A percentile compares a stretch with the other conserved stretches of the same genome.
These are phyloP conservation scores for Bryum argenteum DNA, from an alignment of 225 moss, liverwort and hornwort species.

Conservation along the genomic window DNA sequence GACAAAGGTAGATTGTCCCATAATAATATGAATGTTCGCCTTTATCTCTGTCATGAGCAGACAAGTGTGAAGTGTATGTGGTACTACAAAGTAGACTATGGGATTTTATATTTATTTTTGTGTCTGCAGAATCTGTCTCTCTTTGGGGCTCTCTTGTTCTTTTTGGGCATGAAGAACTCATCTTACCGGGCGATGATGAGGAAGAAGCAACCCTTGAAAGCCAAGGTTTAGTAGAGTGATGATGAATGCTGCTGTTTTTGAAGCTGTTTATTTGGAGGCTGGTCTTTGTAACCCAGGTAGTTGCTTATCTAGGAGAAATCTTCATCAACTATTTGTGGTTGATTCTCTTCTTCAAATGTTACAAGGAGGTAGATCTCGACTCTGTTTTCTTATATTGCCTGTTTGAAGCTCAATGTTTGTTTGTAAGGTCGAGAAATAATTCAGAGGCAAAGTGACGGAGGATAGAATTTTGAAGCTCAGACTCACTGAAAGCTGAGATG, in stretches of 20 bases:
- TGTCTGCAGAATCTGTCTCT: conserved; percentile 80
- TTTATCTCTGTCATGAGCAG: not conserved
- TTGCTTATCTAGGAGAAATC: no score
- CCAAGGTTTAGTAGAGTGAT: conserved; percentile 54
- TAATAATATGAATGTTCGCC: not conserved
- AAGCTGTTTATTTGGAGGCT: no score
- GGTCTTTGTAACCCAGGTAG: no score
- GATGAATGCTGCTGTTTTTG: not conserved
- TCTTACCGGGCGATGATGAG: conserved; percentile 61
- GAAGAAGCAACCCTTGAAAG: conserved; percentile 67
- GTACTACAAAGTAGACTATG: not conserved
- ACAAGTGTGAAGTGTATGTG: not conserved
- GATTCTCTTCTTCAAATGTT: no score
- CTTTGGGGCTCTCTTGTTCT: conserved; percentile 88
- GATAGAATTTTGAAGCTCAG: no score
- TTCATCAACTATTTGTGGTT: no score
- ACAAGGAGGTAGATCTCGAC: no score
- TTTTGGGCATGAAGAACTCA: conserved; percentile 83
- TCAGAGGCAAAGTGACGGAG: no score
- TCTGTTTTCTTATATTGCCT: no score
- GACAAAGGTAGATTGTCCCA: not conserved
- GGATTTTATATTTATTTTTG: not conserved
- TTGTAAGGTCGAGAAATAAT: no score
- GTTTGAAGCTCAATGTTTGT: no score
- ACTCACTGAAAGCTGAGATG: no score